Evolutionary conservation across 768 basidiomycete species (phyloP), one percentile per base, ranked within the genome.

Genomic region (Inosperma sp.): DNA sequence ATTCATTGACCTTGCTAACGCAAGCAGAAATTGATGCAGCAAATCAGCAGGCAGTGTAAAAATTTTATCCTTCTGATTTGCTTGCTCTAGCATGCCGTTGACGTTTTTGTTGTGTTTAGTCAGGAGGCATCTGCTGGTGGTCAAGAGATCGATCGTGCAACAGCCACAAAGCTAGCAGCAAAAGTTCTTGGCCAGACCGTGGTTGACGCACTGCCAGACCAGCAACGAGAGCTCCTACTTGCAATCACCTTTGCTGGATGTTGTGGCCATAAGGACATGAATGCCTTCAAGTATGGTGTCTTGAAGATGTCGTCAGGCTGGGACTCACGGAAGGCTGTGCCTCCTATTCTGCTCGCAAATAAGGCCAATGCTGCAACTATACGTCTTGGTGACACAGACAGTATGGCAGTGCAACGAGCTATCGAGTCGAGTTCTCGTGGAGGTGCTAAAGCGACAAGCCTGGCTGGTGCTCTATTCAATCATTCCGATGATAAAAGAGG

Each of bases 221-320:
- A 6, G 1, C 57, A 66, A 27, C 47, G 54, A 19, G 46, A 48
- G 12, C 10, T 23, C 3, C 42, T 56, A 2, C 30, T 51, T 13
- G 50, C 63, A 5, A 58, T 67, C 29, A 35, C 62, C 7, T 61
- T 63, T 50, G 61, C 48, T 19, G 62, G 64, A 3, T 68, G 68
- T 34, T 62, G 58, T 33, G 61, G 60, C 44, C 67, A 69, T 52
- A 68, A 67, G 52, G 66, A 68, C 31, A 33, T 68, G 17, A 69
- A 68, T 30, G 52, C 57, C 2, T 52, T 62, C n/a, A 61, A 63
- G 34, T 62, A 61, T 14, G 63, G 65, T 0, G 49, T 49, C 27
- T 5, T 7, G 5, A 35, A 16, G n/a, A 53, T 66, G 52, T 35
- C 36, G n/a, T 16, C 5, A 2, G 37, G 36, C 7, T 63, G 61